Evolutionary conservation across 495 filamentous ascomycete species (phyloP).

Genomic region (Trichoderma parareesei): DNA sequence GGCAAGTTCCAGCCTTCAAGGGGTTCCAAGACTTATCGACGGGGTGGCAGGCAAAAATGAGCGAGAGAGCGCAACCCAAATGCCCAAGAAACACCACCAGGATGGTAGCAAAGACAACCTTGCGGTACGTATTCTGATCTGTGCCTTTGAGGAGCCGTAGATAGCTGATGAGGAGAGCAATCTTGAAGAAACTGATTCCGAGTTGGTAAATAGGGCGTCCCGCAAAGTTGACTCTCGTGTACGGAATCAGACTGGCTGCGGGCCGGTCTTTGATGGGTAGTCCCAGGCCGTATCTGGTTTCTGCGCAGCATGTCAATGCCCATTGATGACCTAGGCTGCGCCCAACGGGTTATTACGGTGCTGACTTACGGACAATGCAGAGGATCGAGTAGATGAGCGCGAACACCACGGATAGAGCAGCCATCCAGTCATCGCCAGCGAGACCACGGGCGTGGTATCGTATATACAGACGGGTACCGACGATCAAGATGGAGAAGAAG

Average conservation of each 20-base stretch:
- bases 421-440: slow-evolving; percentile 24
- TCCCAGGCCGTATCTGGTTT: slow-evolving; percentile 46
- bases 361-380: slow-evolving; percentile 41
- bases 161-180: slow-evolving; percentile 50
- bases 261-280: slow-evolving; percentile 36
- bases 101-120: slow-evolving; percentile 41
- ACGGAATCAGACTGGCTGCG: slow-evolving; percentile 28
- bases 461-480: slow-evolving; percentile 20
- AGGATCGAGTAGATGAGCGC: slow-evolving; percentile 41
- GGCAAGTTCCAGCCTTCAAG: slow-evolving; percentile 32
- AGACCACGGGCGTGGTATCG: slow-evolving; percentile 20
- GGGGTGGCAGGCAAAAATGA: slow-evolving; percentile 47
- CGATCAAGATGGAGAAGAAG: slow-evolving; percentile 16
- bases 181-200: slow-evolving; percentile 52
- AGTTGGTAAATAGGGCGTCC: slow-evolving; percentile 52
- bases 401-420: slow-evolving; percentile 27
- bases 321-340: not conserved
- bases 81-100: slow-evolving; percentile 36
- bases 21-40: slow-evolving; percentile 44
- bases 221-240: slow-evolving; percentile 45
- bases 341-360: too few relatives aligned
- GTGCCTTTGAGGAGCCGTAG: slow-evolving; percentile 44
- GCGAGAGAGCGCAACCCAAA: slow-evolving; percentile 38
- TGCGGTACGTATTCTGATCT: slow-evolving; percentile 36
- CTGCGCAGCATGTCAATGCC: slow-evolving; percentile 19